Base-by-base conservation (phyloP, 176 grass and related monocot genomes). In the Paspalum notatum region DNA sequence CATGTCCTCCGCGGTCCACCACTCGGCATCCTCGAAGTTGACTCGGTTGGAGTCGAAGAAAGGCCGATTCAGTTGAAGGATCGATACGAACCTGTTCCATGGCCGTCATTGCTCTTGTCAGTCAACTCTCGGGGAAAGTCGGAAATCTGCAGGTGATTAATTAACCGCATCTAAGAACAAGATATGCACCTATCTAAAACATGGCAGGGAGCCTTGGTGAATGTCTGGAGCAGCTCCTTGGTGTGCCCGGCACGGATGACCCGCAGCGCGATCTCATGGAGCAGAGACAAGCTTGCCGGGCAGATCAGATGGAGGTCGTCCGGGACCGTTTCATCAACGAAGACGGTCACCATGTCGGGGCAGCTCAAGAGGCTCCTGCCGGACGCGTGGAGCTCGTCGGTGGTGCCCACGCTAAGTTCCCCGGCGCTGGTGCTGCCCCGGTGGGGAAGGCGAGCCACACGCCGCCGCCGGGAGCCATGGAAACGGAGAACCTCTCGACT, bases 1-100 rank as follows among this genome's bases (percentile, higher is more conserved):
- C 77, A 86, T 80, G 76, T 74, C 68, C 40, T 80, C 84, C 10
- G 20, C 1, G 5, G 68, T 74, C 76, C 76, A 80, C 84, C 84
- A 85, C 84, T 80, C 76, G 1, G 68, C 59, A 18, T 80, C 61
- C 58, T 85, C 76, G 49, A 80, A 86, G 21, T 43, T 80, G 17
- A 86, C 18, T 0, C 53, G 24, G 17, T 49, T 52, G 2, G 25
- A 5, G 9, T 65, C 76, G 6, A 40, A 15, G 9, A 20, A 42
- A 11, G 68, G 37, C 0, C 27, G 70, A 0, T 72, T 48, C 48
- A 74, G 2, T 38, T 66, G 40, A 16, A 80, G 76, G 54, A 80
- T 74, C 11, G 60, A 66, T 43, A 86, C 6, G 75, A 85, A 80
- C 60, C 76, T 86, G 68, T 2, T 62, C 38, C 37, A 38, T 64